Evolutionary conservation across 2,329 filamentous ascomycete species (phyloP).

Genomic region (Neonectria hederae): DNA sequence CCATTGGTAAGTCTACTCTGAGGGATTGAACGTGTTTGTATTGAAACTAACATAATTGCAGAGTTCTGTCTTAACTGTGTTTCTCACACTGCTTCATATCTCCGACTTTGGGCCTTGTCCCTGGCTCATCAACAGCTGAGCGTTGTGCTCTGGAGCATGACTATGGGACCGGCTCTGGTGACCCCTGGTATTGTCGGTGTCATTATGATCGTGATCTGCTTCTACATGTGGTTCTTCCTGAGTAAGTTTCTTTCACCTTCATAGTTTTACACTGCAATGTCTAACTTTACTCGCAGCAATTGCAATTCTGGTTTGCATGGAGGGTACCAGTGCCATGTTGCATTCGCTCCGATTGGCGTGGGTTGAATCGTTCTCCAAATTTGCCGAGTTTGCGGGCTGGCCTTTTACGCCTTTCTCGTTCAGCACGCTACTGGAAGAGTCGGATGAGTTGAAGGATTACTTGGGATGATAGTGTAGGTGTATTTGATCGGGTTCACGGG

Average conservation of each 20-base stretch:
- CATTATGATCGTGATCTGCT: conserved; percentile 82
- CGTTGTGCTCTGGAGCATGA: conserved; percentile 97
- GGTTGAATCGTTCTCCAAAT: conserved; percentile 98
- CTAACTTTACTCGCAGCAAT: conserved; percentile 50
- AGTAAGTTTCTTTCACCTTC: conserved; percentile 49
- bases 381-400: conserved; percentile 90
- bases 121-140: conserved; percentile 98
- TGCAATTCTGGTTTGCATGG: conserved; percentile 87
- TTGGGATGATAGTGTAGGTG: conserved; percentile 52
- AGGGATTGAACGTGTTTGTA: background rate
- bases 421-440: conserved; percentile 83
- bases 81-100: conserved; percentile 97
- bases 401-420: conserved; percentile 92
- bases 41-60: conserved; percentile 51
- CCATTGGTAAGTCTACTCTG: conserved; percentile 76
- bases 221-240: conserved; percentile 92
- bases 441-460: conserved; percentile 69
- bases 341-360: conserved; percentile 91
- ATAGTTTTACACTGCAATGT: background rate
- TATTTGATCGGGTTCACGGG: conserved; percentile 14
- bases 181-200: conserved; percentile 74
- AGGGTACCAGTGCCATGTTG: conserved; percentile 95
- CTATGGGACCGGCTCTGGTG: conserved; percentile 78
- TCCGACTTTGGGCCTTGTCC: conserved; percentile 97
- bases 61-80: conserved; percentile 99